Evolutionary conservation across 129 eudicot species (phyloP), one percentile per base, ranked within the genome.

Genomic region (Oenanthe sinensis): DNA sequence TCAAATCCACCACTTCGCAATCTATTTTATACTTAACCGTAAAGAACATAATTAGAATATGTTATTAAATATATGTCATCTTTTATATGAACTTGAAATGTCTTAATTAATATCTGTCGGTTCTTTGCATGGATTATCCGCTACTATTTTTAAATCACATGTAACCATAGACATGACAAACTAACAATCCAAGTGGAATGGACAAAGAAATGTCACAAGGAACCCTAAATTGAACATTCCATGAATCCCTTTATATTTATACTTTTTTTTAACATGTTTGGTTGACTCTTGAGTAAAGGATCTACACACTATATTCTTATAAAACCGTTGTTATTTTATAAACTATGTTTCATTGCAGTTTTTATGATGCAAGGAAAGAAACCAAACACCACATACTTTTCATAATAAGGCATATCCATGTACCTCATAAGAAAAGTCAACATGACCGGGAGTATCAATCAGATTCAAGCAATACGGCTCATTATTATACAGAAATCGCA

Each of bases 401-500:
- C 36, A 75, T 24, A 28, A 75, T 36, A 49, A 62, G 76, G 43
- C 24, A 73, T 7, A 44, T 36, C 4, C 26, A 47, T 62, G 79
- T 86, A 91, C 98, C 99, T 96, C 99, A 77, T 96, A 96, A 6
- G 99, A 90, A 86, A 96, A 96, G 91, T 96, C 99, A 12, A 96
- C 99, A 85, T 96, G 99, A 19, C 99, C 99, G 26, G 99, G 99
- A 73, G 99, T 96, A 84, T 96, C 99, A 77, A 96, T 96, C 71
- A 96, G 91, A 84, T 96, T 96, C 70, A 96, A 86, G 85, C 97
- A 92, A 87, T 85, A 89, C 22, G 99, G 95, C 84, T 90, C 85
- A 75, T 83, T 83, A 74, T 90, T 82, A 82, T 87, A 77, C 49
- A 85, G 50, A 80, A 82, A 96, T 68, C 99, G 99, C 99, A 96